Base-by-base conservation (phyloP, 1,284 basidiomycete genomes). In the Wolfiporia cocos region DNA sequence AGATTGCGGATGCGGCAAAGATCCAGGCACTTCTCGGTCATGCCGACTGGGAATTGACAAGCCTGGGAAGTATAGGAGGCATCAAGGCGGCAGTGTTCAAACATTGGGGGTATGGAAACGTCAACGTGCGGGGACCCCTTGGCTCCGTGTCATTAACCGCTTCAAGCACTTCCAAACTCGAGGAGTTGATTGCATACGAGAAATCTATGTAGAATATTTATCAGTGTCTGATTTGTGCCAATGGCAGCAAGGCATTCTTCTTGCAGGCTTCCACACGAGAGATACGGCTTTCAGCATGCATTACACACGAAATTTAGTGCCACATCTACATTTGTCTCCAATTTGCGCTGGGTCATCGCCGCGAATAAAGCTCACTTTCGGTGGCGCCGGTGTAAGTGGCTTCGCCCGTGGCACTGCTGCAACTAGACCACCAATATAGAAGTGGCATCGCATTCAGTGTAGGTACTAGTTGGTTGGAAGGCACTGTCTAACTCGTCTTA, bases 11-110 rank as follows among this genome's bases (percentile, higher is more conserved):
- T 51, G 89, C 87, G 0, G 73, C 78, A 66, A 64, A 71, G 42
- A 62, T 91, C 0, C 89, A 92, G 59, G 76, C 73, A 5, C 63
- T 81, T 49, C 68, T 91, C 11, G 78, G 80, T 0, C 81, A 86
- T 49, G 78, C 76, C 2, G 88, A 91, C 59, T 87, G 81, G 73
- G 80, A 81, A 35, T 69, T 77, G 24, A 74, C 76, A 44, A 83
- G 79, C 60, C 68, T 86, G 22, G 86, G 88, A 21, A 82, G 81
- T 2, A 79, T 86, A 35, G 74, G 73, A 4, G 83, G 78, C 5
- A 69, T 84, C 50, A 91, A 91, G 64, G 75, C 81, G 18, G 68
- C 88, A 18, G 68, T 89, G 15, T 68, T 75, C 31, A 71, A 73
- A 57, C 75, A 81, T 52, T 88, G 86, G 58, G 80, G 77, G 18